A percentile compares a stretch with the other conserved stretches of the same genome.
Evolutionary conservation across 148 eudicot genomes (phyloP).

Genomic region (Polygonum maritimum): DNA sequence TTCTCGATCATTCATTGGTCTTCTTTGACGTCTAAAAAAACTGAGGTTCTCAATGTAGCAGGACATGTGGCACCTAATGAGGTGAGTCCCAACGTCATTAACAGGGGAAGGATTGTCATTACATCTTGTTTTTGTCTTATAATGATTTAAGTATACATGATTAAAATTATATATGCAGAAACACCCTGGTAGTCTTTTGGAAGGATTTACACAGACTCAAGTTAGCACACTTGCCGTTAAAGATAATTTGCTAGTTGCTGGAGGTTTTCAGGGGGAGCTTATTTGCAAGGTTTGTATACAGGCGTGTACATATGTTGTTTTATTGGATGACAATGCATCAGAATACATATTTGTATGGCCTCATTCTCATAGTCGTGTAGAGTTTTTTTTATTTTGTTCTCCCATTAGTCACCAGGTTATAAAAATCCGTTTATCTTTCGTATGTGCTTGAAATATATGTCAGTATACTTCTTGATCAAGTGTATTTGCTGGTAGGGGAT

Average conservation of each 20-base stretch:
- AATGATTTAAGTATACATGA: background rate
- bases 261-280: conserved; percentile 89
- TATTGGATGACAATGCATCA: background rate
- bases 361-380: background rate
- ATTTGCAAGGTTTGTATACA: conserved; percentile 64
- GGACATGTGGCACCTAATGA: conserved; percentile 85
- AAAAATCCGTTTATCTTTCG: background rate
- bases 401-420: background rate
- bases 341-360: background rate
- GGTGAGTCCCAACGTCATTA: conserved; percentile 24
- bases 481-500: background rate
- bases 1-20: conserved; percentile 50
- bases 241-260: conserved; percentile 75
- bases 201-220: conserved; percentile 77
- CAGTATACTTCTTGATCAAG: background rate
- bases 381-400: background rate
- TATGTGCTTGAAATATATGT: background rate
- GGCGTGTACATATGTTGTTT: background rate
- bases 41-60: conserved; percentile 71
- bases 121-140: background rate
- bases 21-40: conserved; percentile 36
- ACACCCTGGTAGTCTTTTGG: conserved; percentile 83
- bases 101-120: background rate
- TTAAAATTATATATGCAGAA: conserved; percentile 30
- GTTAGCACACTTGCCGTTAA: conserved; percentile 90